Evolutionary conservation across 2,329 filamentous ascomycete species (phyloP).

Genomic region (Aspergillus sojae): DNA sequence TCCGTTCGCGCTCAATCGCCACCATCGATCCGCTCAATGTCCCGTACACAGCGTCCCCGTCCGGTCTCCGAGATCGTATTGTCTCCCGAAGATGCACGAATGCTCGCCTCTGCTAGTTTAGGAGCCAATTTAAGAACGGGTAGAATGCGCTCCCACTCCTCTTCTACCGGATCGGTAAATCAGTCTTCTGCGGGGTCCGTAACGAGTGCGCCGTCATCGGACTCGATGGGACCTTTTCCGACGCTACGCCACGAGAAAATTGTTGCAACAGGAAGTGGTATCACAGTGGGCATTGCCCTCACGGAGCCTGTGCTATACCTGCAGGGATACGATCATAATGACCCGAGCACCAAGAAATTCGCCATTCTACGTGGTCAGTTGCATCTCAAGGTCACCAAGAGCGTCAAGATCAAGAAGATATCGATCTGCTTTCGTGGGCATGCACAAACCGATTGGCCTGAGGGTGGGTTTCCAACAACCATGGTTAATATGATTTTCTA

Average conservation of each 20-base stretch:
- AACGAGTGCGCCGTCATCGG: constrained; percentile 25
- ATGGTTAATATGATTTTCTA: not conserved
- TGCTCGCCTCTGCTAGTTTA: constrained; percentile 28
- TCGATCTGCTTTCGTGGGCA: constrained; percentile 83
- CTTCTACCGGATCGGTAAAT: constrained; percentile 30
- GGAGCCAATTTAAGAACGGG: constrained; percentile 21
- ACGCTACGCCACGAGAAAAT: constrained; percentile 49
- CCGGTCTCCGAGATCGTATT: constrained; percentile 41
- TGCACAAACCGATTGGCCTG: constrained; percentile 92
- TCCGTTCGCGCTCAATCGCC: constrained; percentile 28
- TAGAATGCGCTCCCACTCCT: constrained; percentile 29
- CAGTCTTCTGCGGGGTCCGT: constrained; percentile 23
- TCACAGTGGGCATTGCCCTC: constrained; percentile 49
- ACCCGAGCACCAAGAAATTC: constrained; percentile 64
- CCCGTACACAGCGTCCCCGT: constrained; percentile 29
- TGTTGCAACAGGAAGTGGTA: constrained; percentile 52
- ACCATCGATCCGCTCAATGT: constrained; percentile 29
- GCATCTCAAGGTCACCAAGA: constrained; percentile 80
- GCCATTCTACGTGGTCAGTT: constrained; percentile 85
- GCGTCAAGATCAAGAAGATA: constrained; percentile 89
- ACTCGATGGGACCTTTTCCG: constrained; percentile 35
- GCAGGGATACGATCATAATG: constrained; percentile 52
- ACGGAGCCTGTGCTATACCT: constrained; percentile 53
- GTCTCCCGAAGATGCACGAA: constrained; percentile 36
- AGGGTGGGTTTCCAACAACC: constrained; percentile 55